phyloP scores from a whole-genome alignment of 768 basidiomycete genomes.

The Crepidotus variabilis region DNA sequence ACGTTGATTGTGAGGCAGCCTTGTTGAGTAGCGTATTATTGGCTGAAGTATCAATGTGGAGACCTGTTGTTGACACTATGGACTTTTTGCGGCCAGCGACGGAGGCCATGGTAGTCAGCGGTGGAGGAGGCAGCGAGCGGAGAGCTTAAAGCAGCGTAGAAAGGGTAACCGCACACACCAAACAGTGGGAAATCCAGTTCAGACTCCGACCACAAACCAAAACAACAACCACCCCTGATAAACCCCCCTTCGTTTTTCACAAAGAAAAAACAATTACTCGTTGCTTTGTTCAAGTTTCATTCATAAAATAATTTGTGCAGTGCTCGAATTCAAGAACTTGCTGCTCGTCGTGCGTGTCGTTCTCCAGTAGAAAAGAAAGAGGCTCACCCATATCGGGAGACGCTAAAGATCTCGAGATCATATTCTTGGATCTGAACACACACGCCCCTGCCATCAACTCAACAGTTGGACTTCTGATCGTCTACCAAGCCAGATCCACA shows the following conservation, averaged over 20 bases:
- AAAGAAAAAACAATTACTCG: too few relatives aligned
- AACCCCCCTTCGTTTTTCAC: too few relatives aligned
- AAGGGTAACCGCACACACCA: not conserved
- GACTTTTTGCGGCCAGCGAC: constrained; percentile 79
- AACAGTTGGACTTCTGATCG: not conserved
- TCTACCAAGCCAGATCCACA: not conserved
- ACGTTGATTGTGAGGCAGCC: constrained; percentile 80
- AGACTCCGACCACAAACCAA: too few relatives aligned
- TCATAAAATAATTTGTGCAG: too few relatives aligned
- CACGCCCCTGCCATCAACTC: not conserved
- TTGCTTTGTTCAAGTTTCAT: too few relatives aligned
- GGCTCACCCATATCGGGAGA: too few relatives aligned
- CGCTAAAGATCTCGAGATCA: not conserved
- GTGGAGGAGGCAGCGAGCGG: constrained; percentile 4
- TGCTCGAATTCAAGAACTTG: too few relatives aligned
- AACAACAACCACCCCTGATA: too few relatives aligned
- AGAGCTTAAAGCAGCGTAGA: not conserved
- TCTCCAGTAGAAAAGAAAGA: too few relatives aligned
- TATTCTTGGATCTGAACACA: not conserved
- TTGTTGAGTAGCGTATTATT: constrained; percentile 90
- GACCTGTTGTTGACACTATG: constrained; percentile 57
- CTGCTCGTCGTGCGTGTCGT: too few relatives aligned
- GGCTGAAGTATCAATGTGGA: constrained; percentile 69
- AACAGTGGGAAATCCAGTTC: not conserved
- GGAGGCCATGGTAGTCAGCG: constrained; percentile 39